Percentiles rank a stretch among this genome's conserved stretches.
These are phyloP conservation scores for Penstemon barbatus DNA, from an alignment of 257 asterid species.

Conservation along the genomic window DNA sequence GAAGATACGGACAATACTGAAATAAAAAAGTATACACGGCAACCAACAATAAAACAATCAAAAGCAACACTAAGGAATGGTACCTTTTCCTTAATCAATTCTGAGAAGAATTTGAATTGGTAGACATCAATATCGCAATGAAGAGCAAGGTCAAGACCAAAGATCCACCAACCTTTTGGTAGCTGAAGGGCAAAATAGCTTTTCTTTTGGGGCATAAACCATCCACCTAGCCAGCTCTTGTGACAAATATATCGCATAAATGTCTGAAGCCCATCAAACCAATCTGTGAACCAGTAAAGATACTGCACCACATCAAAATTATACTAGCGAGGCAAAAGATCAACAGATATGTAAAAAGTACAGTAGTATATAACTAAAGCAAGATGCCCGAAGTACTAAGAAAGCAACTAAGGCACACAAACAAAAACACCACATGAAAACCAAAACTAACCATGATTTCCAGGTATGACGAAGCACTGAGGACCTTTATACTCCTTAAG, in stretches of 20 bases:
- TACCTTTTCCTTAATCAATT: constrained; percentile 86
- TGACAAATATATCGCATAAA: constrained; percentile 97
- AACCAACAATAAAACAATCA: not conserved
- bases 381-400: not conserved
- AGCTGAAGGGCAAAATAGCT: constrained; percentile 98
- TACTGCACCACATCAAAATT: constrained; percentile 13
- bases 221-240: constrained; percentile 98
- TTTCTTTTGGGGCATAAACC: constrained; percentile 99
- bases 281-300: constrained; percentile 55
- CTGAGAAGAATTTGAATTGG: constrained; percentile 94
- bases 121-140: constrained; percentile 90
- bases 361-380: not conserved
- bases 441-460: constrained; percentile 81
- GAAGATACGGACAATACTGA: not conserved
- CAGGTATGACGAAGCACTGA: constrained; percentile 93
- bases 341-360: not conserved
- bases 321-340: constrained; percentile 11
- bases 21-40: not conserved
- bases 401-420: not conserved
- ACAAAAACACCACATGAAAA: constrained; percentile 8
- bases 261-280: constrained; percentile 99
- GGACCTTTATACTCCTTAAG: constrained; percentile 87
- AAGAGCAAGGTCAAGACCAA: constrained; percentile 97
- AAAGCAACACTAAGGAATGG: constrained; percentile 15
- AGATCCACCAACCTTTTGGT: constrained; percentile 98